Conservation (phyloP, 2,329 filamentous ascomycete species). For the Monilinia fructicola region DNA sequence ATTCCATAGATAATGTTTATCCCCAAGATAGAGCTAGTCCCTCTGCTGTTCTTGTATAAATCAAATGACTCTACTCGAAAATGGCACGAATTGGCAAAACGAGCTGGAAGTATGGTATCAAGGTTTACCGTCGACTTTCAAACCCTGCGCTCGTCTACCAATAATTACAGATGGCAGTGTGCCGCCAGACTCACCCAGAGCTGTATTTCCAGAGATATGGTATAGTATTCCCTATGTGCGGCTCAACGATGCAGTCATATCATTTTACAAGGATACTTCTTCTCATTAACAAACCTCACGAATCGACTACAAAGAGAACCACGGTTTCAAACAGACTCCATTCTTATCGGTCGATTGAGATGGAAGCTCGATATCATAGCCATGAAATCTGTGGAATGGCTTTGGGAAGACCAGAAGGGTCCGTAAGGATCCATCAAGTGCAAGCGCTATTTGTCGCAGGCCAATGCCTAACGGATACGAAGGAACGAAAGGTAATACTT, state of each 20-base stretch:
- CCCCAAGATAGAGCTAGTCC: slow-evolving; percentile 40
- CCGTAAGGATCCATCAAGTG: slow-evolving; percentile 57
- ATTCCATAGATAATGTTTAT: slow-evolving; percentile 46
- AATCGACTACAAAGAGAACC: slow-evolving; percentile 52
- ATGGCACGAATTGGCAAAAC: slow-evolving; percentile 55
- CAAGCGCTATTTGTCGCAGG: slow-evolving; percentile 63
- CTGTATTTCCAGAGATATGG: slow-evolving; percentile 58
- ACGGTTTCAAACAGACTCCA: slow-evolving; percentile 55
- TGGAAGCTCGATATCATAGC: slow-evolving; percentile 56
- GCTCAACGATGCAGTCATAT: slow-evolving; percentile 64
- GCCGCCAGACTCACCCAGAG: slow-evolving; percentile 36
- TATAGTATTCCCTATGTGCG: slow-evolving; percentile 63
- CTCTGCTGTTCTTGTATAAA: slow-evolving; percentile 46
- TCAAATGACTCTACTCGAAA: slow-evolving; percentile 50
- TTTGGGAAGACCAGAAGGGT: slow-evolving; percentile 54
- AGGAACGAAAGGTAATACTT: slow-evolving; percentile 56
- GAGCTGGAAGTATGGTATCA: slow-evolving; percentile 60
- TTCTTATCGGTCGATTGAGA: slow-evolving; percentile 56
- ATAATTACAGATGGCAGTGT: slow-evolving; percentile 36
- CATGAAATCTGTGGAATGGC: slow-evolving; percentile 63
- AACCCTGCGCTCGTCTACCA: slow-evolving; percentile 53
- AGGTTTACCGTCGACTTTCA: slow-evolving; percentile 59
- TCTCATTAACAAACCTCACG: slow-evolving; percentile 58
- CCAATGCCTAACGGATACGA: slow-evolving; percentile 55
- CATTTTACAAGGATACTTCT: slow-evolving; percentile 64